Conservation (phyloP, 129 eudicot genomes). For the Pulicaria dysenterica region DNA sequence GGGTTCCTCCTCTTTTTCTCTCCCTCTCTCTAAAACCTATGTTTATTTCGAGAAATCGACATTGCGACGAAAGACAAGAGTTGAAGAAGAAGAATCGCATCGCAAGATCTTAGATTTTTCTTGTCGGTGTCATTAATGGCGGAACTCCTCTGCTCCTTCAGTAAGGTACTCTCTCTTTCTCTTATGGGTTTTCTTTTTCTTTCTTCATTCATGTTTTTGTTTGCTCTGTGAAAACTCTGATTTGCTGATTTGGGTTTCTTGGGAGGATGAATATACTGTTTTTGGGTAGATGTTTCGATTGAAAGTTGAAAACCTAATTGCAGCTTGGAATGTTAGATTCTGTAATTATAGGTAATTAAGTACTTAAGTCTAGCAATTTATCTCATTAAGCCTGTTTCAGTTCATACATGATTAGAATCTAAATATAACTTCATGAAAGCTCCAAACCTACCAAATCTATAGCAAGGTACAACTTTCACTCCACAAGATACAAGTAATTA, state of each 20-base stretch:
- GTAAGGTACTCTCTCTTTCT: constrained; percentile 26
- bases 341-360: neutral
- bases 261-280: neutral
- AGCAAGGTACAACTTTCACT: constrained; percentile 15
- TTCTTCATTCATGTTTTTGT: neutral
- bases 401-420: neutral
- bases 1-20: constrained; percentile 20
- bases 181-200: neutral
- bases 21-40: constrained; percentile 23
- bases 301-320: neutral
- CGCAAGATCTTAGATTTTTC: constrained; percentile 30
- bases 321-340: neutral
- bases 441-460: constrained; percentile 23
- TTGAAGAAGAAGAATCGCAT: neutral
- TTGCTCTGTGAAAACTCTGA: neutral
- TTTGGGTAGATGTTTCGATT: constrained; percentile 7
- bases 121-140: constrained; percentile 22
- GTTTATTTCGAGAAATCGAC: constrained; percentile 22
- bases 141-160: constrained; percentile 32
- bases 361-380: constrained; percentile 5
- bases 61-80: constrained; percentile 9
- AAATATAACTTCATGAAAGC: constrained; percentile 20
- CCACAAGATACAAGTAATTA: constrained; percentile 8
- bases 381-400: neutral
- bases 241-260: constrained; percentile 24